Evolutionary conservation across 1,139 yeast species (phyloP), one percentile per base, ranked within the genome.

Genomic region (Saccharomyces hybrid): DNA sequence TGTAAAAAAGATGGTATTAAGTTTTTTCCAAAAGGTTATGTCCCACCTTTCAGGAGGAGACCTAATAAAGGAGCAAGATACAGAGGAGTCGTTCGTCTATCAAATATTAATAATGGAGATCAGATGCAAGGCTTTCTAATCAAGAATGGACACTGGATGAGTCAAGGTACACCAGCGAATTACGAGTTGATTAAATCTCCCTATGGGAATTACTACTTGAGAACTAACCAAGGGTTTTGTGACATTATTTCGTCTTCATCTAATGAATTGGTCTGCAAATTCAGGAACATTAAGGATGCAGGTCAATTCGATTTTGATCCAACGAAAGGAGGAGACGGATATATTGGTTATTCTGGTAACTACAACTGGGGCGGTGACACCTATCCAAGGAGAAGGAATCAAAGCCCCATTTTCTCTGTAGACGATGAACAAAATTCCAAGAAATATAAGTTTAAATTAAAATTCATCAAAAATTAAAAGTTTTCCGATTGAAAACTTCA

Each of bases 131-230:
- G 66, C 2, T 89, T 97, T 72, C 73, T 91, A 55, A 91, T 90
- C 63, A 81, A 86, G 58, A 87, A 82, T 64, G 98, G 98, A 5
- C 80, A 82, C 62, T 90, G 95, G 91, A 88, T 85, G 71, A 71
- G 78, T 5, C 77, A 82, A 41, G 97, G 97, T 0, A 83, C 96
- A 1, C 91, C 97, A 71, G 98, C 97, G 2, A 83, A 86, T 2
- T 89, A 78, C 71, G 75, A 77, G 19, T 62, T 82, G 23, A 63
- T 76, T 16, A 73, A 81, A 53, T 80, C 84, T 42, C 79, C 80
- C 38, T 84, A 81, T 69, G 95, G 95, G 3, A 91, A 91, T n/a
- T 78, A 81, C 62, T 79, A 82, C 55, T 65, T 88, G 38, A 76
- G 76, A 54, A 79, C 93, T 0, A 80, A 88, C 42, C 83, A 80